Conservation (phyloP, 352 stramenopile genomes). For the Phytopythium mirpurense region DNA sequence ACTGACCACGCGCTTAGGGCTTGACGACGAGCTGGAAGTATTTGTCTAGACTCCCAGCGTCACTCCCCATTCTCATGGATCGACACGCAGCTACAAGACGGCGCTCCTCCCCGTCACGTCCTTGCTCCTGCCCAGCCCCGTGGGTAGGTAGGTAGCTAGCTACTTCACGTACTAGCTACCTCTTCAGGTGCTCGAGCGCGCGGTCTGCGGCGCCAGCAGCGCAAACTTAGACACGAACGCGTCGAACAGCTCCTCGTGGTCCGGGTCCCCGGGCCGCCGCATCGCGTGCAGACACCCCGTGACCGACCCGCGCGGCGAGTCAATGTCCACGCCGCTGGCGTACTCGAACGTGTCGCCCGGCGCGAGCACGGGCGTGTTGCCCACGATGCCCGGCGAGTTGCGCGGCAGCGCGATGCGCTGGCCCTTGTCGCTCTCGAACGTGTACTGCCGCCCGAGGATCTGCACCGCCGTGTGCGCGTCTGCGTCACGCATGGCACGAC, state of each 20-base stretch:
- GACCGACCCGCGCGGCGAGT: constrained; percentile 51
- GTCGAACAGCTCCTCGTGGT: constrained; percentile 47
- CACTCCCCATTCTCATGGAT: too few relatives aligned
- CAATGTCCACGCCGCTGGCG: constrained; percentile 70
- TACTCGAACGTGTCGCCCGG: constrained; percentile 80
- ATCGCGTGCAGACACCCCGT: constrained; percentile 64
- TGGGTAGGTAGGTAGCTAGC: too few relatives aligned
- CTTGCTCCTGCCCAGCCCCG: too few relatives aligned
- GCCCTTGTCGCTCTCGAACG: constrained; percentile 66
- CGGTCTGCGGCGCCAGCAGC: constrained; percentile 27
- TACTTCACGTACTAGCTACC: too few relatives aligned
- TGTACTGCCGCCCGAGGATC: constrained; percentile 71
- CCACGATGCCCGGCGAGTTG: constrained; percentile 68
- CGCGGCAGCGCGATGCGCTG: constrained; percentile 51
- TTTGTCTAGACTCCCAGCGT: too few relatives aligned
- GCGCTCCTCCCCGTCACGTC: too few relatives aligned
- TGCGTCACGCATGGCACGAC: constrained; percentile 7
- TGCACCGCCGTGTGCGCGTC: constrained; percentile 46
- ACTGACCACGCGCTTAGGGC: too few relatives aligned
- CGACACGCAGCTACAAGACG: too few relatives aligned
- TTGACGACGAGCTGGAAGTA: too few relatives aligned
- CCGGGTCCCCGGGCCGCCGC: constrained; percentile 16
- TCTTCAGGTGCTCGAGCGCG: constrained; percentile 7
- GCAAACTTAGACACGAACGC: constrained; percentile 64
- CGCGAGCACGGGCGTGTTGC: constrained; percentile 49